Evolutionary conservation across 345 rosid genomes (phyloP).

Genomic region (Corymbia maculata): DNA sequence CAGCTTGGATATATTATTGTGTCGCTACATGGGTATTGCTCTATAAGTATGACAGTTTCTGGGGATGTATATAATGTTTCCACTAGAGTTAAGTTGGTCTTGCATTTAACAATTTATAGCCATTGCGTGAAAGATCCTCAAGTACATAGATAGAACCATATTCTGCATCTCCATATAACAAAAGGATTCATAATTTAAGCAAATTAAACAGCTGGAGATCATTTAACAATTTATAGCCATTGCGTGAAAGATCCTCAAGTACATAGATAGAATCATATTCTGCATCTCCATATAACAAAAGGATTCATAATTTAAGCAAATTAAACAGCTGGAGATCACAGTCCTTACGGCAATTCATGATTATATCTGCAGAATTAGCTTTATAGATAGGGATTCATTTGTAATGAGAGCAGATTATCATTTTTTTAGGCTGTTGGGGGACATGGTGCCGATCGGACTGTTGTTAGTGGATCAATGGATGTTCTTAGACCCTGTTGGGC

Average conservation of each 20-base stretch:
- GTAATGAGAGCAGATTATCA: background rate
- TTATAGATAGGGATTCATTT: background rate
- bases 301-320: background rate
- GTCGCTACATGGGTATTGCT: background rate
- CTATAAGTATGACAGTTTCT: background rate
- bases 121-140: background rate
- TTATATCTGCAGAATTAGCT: background rate
- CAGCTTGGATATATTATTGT: background rate
- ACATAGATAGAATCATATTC: background rate
- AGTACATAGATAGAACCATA: background rate
- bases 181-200: background rate
- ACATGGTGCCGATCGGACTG: constrained; percentile 47
- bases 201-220: background rate
- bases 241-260: background rate
- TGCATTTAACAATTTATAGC: background rate
- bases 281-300: background rate
- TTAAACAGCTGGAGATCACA: background rate
- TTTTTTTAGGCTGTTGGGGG: constrained; percentile 85
- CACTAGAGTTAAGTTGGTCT: background rate
- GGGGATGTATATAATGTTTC: background rate
- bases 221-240: background rate
- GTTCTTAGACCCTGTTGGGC: constrained; percentile 62
- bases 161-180: background rate
- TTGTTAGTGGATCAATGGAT: constrained; percentile 45
- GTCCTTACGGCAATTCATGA: background rate